Conservation (phyloP, 2,329 filamentous ascomycete genomes). For the Exophiala spinifera region DNA sequence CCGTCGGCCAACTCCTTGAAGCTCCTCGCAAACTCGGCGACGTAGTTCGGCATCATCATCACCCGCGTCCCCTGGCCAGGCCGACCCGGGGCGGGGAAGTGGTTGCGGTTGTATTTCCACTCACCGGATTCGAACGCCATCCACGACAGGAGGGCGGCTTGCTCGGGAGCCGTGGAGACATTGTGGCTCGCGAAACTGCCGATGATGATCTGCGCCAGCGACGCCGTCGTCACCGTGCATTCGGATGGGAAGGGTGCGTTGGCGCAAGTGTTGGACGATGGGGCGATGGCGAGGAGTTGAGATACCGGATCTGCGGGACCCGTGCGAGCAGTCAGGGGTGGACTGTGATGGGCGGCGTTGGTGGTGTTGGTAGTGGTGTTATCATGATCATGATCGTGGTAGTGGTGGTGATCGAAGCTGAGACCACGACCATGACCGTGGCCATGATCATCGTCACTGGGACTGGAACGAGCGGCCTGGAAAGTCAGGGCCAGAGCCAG, state of each 20-base stretch:
- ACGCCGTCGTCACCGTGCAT: constrained; percentile 17
- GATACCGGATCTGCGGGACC: constrained; percentile 8
- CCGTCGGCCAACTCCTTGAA: constrained; percentile 44
- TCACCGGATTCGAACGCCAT: constrained; percentile 69
- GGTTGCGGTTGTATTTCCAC: constrained; percentile 70
- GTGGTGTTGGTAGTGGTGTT: too few species aligned
- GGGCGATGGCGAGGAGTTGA: constrained; percentile 24
- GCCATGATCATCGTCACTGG: too few species aligned
- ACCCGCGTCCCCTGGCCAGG: constrained; percentile 70
- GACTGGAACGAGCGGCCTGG: too few species aligned
- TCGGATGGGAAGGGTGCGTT: constrained; percentile 14
- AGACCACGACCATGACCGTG: too few species aligned
- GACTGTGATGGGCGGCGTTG: too few species aligned
- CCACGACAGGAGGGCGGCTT: constrained; percentile 67
- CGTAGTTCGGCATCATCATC: constrained; percentile 60
- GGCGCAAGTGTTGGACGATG: constrained; percentile 19
- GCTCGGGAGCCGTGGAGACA: constrained; percentile 55
- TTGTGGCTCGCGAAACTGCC: constrained; percentile 57
- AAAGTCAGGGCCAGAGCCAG: too few species aligned
- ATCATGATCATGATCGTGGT: too few species aligned
- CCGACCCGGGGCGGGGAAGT: constrained; percentile 44
- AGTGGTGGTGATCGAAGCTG: too few species aligned
- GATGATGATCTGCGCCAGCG: constrained; percentile 44
- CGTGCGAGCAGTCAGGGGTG: too few species aligned
- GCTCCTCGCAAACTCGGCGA: constrained; percentile 53